Base-by-base conservation (phyloP, 768 basidiomycete species). In the Rhodotorula babjevae region DNA sequence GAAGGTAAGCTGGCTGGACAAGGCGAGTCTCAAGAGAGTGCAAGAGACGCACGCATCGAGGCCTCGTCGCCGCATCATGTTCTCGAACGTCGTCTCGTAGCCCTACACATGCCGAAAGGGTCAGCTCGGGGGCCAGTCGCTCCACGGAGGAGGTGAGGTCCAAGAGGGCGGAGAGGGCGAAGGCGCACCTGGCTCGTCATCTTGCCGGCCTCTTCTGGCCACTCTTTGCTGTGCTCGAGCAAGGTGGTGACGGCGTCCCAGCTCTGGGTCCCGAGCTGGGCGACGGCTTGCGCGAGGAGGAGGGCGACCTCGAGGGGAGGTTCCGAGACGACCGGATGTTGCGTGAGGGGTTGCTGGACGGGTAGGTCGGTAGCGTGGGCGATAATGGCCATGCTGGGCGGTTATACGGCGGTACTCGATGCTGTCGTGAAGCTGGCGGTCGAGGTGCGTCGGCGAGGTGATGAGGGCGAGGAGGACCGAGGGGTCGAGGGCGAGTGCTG, bases 211-310 rank as follows among this genome's bases (percentile, higher is more conserved):
- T 62, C 67, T 27, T 19, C 25, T 9, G 56, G 61, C 5, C 50
- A 63, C 55, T 57, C 67, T 19, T 68, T 59, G 33, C 18, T 46
- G 4, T 7, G 9, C 19, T 61, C 63, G 49, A 75, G 23, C 3
- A 33, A 27, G 1, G 56, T 42, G 1, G 65, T 52, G 62, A 75
- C 53, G 7, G 18, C 15, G 14, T 14, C 12, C 74, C 74, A 75
- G 59, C 29, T 29, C 2, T 25, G 18, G 0, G 67, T 67, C 19
- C 74, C 74, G 16, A 63, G 46, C 36, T 69, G 21, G 2, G 33
- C 58, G 44, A 75, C 70, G 7, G 67, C 57, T 40, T 75, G 74
- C 2, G 67, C 64, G 61, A 75, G 46, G 40, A 75, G 62, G 47
- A 75, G 70, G 31, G 65, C 42, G 7, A n/a, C 53, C 0, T 64